Evolutionary conservation across 176 grass and related monocot species (phyloP), one percentile per base, ranked within the genome.

Genomic region (Poa annua): DNA sequence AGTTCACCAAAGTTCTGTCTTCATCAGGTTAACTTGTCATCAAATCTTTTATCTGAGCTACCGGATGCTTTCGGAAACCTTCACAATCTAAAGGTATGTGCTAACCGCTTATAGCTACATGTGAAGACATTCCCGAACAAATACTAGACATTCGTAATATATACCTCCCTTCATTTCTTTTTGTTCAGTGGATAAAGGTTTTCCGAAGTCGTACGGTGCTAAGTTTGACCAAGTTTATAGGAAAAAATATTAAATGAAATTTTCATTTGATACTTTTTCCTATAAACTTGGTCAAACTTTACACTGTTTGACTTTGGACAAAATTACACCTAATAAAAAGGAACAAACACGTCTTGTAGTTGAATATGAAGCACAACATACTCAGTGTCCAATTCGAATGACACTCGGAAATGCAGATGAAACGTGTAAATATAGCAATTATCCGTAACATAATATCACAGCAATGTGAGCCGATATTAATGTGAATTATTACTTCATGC

Each of bases 21-120:
- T 34, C 62, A 79, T 88, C 85, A 98, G 96, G 88, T 98, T 69
- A 89, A 98, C 47, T 67, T 98, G 53, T 93, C 92, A 81, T 91
- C 71, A 56, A 93, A 98, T 91, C 91, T 98, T 64, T 84, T 98
- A 81, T 83, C 76, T 79, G 87, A 88, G 79, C 77, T 98, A 34
- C 85, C 96, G 62, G 89, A 98, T 83, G 79, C 90, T 49, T 45
- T 93, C 65, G 92, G 89, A 71, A 93, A 88, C 77, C 87, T 98
- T 52, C 57, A 33, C 29, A 85, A 93, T 81, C 86, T 98, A 36
- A 98, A 98, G 92, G 92, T 98, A 64, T 65, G 76, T 81, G 41
- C 67, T 71, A 71, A 71, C 39, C 11, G 11, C 85, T 32, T 86
- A 56, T 85, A 47, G 24, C 25, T 80, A 19, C 74, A 71, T 90